Evolutionary conservation across 2,329 filamentous ascomycete species (phyloP).

Genomic region (Cladosporium oxysporum): DNA sequence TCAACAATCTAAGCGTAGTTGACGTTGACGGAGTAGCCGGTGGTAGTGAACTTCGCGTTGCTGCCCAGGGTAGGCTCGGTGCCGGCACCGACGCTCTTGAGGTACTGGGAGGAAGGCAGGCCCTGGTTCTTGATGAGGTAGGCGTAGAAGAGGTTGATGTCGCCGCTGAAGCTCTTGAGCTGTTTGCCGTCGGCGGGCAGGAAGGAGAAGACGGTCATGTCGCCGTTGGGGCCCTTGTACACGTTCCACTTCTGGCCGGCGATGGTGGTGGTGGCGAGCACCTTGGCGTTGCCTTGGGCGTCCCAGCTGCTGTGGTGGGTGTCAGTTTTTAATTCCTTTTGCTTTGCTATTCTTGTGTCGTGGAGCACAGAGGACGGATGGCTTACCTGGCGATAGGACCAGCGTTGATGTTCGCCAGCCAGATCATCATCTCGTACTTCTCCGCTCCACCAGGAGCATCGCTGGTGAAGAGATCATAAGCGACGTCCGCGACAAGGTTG

Average conservation of each 20-base stretch:
- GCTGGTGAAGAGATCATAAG: slow-evolving; percentile 63
- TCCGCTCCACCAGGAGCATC: slow-evolving; percentile 47
- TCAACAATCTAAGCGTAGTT: slow-evolving; percentile 5
- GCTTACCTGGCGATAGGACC: slow-evolving; percentile 58
- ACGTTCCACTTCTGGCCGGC: slow-evolving; percentile 59
- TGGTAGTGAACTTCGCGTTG: slow-evolving; percentile 27
- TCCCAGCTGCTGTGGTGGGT: slow-evolving; percentile 34
- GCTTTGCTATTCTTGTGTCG: neutral
- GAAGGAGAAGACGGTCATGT: slow-evolving; percentile 63
- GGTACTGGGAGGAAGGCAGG: slow-evolving; percentile 51
- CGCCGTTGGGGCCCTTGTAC: slow-evolving; percentile 62
- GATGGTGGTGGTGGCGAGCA: slow-evolving; percentile 56
- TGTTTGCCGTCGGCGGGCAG: slow-evolving; percentile 46
- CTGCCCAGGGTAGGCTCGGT: slow-evolving; percentile 29
- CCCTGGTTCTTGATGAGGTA: slow-evolving; percentile 56
- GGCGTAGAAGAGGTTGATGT: slow-evolving; percentile 59
- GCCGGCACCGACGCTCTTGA: slow-evolving; percentile 44
- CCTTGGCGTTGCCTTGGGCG: slow-evolving; percentile 26
- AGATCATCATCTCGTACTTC: slow-evolving; percentile 69
- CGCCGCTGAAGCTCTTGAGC: slow-evolving; percentile 56
- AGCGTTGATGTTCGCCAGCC: slow-evolving; percentile 59
- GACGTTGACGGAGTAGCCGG: slow-evolving; percentile 20
- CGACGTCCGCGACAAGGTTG: slow-evolving; percentile 57
- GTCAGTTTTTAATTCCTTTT: neutral
- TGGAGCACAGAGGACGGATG: neutral